These are phyloP conservation scores for Tieghemostelium lacteum DNA, from an alignment of 78 protist species.

Conservation along the genomic window DNA sequence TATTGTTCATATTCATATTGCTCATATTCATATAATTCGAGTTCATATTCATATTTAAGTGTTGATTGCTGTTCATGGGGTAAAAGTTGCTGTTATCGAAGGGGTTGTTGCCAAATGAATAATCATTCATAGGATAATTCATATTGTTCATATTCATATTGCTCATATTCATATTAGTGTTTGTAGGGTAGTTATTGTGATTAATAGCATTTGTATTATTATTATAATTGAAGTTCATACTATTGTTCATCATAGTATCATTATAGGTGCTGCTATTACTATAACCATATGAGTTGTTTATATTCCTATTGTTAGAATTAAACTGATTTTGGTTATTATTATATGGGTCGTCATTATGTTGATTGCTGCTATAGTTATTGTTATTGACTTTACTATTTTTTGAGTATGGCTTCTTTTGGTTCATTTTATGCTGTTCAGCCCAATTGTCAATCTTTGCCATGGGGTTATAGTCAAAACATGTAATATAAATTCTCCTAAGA, in stretches of 20 bases:
- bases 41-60: background rate
- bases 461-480: no score
- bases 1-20: background rate
- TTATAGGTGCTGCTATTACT: background rate
- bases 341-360: background rate
- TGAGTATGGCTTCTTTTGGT: background rate
- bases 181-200: background rate
- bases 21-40: background rate
- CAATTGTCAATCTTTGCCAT: no score
- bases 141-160: constrained; percentile 21
- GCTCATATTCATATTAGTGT: background rate
- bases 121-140: background rate
- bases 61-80: background rate
- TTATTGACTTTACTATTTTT: background rate
- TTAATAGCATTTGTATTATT: background rate
- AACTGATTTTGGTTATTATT: background rate
- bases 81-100: background rate
- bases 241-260: background rate
- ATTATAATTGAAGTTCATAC: background rate
- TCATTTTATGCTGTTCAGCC: background rate
- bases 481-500: no score
- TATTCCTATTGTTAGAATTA: background rate
- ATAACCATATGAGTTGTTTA: background rate
- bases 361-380: background rate
- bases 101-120: background rate